Evolutionary conservation across 2,329 filamentous ascomycete species (phyloP), one percentile per base, ranked within the genome.

Genomic region (Ceratocystis variospora): DNA sequence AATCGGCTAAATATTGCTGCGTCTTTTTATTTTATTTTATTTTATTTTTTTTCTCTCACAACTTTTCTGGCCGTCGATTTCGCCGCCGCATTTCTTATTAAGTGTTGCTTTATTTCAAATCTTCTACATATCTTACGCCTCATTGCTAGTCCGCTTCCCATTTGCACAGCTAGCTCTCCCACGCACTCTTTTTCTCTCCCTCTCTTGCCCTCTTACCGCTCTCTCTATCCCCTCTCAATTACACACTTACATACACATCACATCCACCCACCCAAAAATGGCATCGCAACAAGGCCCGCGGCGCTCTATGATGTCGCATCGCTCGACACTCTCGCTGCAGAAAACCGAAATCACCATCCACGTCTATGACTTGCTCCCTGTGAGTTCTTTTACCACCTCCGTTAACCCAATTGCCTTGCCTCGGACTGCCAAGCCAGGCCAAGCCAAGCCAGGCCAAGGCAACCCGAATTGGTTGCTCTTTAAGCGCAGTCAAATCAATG

Each of bases 281-380:
- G 73, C 77, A 7, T 57, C 63, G 63, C 76, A 78, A 63, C 78
- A 79, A 70, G 80, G 76, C 69, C 73, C 74, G 12, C 74, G 75
- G 66, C 76, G 75, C 65, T 73, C 75, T 59, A 71, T 72, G 66
- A 74, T 74, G 67, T 74, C 75, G 12, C 87, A 89, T 72, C 78
- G 86, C 69, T 85, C 83, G 66, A 89, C 86, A 1, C 74, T 88
- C 61, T 88, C 87, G 17, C 76, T 88, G 22, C 84, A 86, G 70
- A 87, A 87, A 73, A 90, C 86, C 1, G 86, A 90, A 73, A 81
- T 92, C 68, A 77, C 83, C 61, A 90, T 92, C 72, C 85, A 91
- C 72, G 85, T 90, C 71, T 92, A 92, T 72, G 88, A 91, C 74
- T 78, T 91, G 6, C 78, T 92, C 17, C 86, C 88, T 48, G 86